These are phyloP conservation scores for Cryphonectria japonica DNA, from an alignment of 2,329 filamentous ascomycete genomes.

Conservation along the genomic window DNA sequence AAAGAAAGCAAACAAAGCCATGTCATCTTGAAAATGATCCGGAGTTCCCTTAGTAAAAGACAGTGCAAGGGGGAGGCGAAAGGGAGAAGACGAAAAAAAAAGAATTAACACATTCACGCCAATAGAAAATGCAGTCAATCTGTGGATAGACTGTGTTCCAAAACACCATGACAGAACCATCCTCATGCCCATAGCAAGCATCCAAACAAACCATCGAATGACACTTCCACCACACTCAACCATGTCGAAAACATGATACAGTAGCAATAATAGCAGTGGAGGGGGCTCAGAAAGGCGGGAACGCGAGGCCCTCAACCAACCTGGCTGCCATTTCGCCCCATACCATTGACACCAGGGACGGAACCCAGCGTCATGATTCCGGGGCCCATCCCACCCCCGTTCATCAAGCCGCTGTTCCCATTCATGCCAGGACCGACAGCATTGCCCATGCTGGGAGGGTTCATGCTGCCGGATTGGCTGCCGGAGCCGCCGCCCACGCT, in stretches of 20 bases:
- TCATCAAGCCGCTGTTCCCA: slow-evolving; percentile 20
- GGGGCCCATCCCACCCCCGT: slow-evolving; percentile 5
- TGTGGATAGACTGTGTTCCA: neutral
- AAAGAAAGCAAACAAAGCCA: neutral
- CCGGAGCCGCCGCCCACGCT: neutral
- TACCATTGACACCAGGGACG: slow-evolving; percentile 15
- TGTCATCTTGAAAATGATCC: neutral
- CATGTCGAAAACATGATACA: neutral
- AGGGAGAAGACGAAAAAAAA: neutral
- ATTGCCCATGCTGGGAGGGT: neutral
- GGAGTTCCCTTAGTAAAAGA: neutral
- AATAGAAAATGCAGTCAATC: neutral
- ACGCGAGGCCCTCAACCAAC: slow-evolving; percentile 11
- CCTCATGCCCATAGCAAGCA: too few species aligned
- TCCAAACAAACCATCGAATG: too few species aligned
- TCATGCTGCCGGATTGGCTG: slow-evolving; percentile 25
- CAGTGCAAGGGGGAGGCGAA: neutral
- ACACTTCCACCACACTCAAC: neutral
- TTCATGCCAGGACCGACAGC: slow-evolving; percentile 3
- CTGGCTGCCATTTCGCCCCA: slow-evolving; percentile 27
- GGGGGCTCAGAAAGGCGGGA: too few species aligned
- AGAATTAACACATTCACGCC: neutral
- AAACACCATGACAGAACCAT: neutral
- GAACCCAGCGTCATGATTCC: slow-evolving; percentile 25
- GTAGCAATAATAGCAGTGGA: neutral